Evolutionary conservation across 1,284 basidiomycete genomes (phyloP), one percentile per base, ranked within the genome.

Genomic region (Cystobasidiaceae sp.): DNA sequence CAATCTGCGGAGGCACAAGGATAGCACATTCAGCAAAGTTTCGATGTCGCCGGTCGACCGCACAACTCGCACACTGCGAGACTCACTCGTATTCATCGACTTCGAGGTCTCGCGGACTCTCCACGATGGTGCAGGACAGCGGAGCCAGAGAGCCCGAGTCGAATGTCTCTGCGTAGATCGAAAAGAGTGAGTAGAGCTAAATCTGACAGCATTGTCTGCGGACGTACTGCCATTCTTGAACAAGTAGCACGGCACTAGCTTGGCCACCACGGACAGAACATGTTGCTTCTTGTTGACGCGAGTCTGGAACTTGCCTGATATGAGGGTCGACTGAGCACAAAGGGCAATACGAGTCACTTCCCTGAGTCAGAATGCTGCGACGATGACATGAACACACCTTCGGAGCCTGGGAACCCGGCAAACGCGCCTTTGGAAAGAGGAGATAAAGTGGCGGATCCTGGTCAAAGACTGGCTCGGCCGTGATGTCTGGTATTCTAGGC

Each of bases 371-470:
- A n/a, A n/a, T n/a, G n/a, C 34, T 19, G 3, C 13, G 17, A 13
- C n/a, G n/a, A 19, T n/a, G n/a, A 30, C 32, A n/a, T 19, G 32
- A n/a, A 55, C 51, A 15, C 23, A 59, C 41, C 45, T 59, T 59
- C 37, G 57, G 57, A 37, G 57, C 57, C 37, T 59, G 57, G 34
- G 44, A 48, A 48, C 57, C 57, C 37, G 44, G 21, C 6, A 34
- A 48, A 17, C 21, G 21, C 21, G 57, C 57, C 32, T 46, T 30
- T 9, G 57, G 57, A 34, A 34, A 59, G 6, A 59, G n/a, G 13
- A 59, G 30, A 59, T 59, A 59, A 4, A 59, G 43, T 33, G 57
- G 19, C 30, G 57, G 57, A 28, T 59, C 46, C 45, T 34, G 28
- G 37, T 59, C 57, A 25, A 59, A 59, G 27, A 49, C 37, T 33